A percentile compares a stretch with the other conserved stretches of the same genome.
Conservation (phyloP, 768 basidiomycete genomes). For the Agaricus sinodeliciosus region DNA sequence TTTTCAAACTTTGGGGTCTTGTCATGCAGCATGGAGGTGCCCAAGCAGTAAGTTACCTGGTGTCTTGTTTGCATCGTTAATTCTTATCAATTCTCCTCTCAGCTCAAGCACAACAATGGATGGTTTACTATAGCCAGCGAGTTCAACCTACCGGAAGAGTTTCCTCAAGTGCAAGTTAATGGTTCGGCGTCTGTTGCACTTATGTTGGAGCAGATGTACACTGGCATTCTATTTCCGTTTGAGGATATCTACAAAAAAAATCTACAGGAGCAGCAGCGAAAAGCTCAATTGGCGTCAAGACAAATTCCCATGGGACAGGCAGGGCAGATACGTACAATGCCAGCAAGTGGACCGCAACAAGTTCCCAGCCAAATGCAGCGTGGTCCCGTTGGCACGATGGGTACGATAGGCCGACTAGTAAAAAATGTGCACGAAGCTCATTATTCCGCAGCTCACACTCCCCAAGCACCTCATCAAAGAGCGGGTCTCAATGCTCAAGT, state of each 20-base stretch:
- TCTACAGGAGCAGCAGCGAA: slow-evolving; percentile 52
- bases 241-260: slow-evolving; percentile 66
- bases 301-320: slow-evolving; percentile 24
- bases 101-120: slow-evolving; percentile 46
- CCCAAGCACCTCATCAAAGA: slow-evolving; percentile 12
- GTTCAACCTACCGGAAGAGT: slow-evolving; percentile 57
- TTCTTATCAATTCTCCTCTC: slow-evolving; percentile 12
- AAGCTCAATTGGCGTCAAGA: slow-evolving; percentile 37
- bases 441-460: neutral
- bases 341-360: slow-evolving; percentile 15
- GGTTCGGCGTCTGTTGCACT: slow-evolving; percentile 44
- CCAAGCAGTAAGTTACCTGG: slow-evolving; percentile 40
- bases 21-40: slow-evolving; percentile 59
- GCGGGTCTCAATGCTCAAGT: slow-evolving; percentile 7
- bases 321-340: slow-evolving; percentile 18
- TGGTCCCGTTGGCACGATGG: slow-evolving; percentile 11
- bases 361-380: slow-evolving; percentile 19
- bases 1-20: slow-evolving; percentile 67
- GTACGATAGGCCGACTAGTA: slow-evolving; percentile 10
- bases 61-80: slow-evolving; percentile 8
- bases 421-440: slow-evolving; percentile 2
- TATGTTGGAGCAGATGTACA: slow-evolving; percentile 54
- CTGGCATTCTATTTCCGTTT: slow-evolving; percentile 57
- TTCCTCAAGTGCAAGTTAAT: slow-evolving; percentile 37
- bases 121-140: slow-evolving; percentile 51